Evolutionary conservation across 257 asterid genomes (phyloP).

Genomic region (Plantago ovata): DNA sequence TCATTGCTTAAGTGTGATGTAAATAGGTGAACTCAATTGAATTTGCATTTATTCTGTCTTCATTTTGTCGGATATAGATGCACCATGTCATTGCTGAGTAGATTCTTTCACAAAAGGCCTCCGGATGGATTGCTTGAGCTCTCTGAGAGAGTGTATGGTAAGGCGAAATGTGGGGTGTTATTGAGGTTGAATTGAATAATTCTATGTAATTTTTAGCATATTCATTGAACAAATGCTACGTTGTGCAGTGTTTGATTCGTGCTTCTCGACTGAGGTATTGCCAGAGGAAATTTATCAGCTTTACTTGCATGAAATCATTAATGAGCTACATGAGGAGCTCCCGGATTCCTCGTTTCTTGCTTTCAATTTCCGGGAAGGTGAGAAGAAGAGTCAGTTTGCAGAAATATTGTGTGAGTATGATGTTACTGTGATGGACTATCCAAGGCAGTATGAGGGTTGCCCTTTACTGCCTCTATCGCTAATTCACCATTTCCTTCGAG

Average conservation of each 20-base stretch:
- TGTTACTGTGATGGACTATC: constrained; percentile 90
- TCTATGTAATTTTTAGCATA: constrained; percentile 9
- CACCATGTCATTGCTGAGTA: constrained; percentile 77
- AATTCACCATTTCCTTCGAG: constrained; percentile 83
- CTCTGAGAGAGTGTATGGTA: constrained; percentile 91
- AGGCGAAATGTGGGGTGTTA: constrained; percentile 10
- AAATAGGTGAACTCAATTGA: constrained; percentile 22
- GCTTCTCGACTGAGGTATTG: constrained; percentile 93
- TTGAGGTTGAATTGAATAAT: background rate
- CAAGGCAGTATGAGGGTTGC: constrained; percentile 98
- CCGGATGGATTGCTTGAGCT: constrained; percentile 96
- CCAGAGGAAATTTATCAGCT: constrained; percentile 89
- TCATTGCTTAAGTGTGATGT: no score
- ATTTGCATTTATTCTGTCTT: constrained; percentile 28
- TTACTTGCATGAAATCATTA: constrained; percentile 82
- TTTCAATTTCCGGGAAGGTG: constrained; percentile 94
- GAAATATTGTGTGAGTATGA: constrained; percentile 82
- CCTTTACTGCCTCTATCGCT: constrained; percentile 86
- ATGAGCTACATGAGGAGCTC: constrained; percentile 83
- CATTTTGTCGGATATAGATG: constrained; percentile 8
- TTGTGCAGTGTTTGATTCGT: constrained; percentile 91
- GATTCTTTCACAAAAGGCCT: constrained; percentile 93
- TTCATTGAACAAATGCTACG: constrained; percentile 20
- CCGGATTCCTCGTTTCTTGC: constrained; percentile 90
- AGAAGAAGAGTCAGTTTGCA: constrained; percentile 84